Evolutionary conservation across 2,329 filamentous ascomycete genomes (phyloP), one percentile per base, ranked within the genome.

Genomic region (Microcera coccophila): DNA sequence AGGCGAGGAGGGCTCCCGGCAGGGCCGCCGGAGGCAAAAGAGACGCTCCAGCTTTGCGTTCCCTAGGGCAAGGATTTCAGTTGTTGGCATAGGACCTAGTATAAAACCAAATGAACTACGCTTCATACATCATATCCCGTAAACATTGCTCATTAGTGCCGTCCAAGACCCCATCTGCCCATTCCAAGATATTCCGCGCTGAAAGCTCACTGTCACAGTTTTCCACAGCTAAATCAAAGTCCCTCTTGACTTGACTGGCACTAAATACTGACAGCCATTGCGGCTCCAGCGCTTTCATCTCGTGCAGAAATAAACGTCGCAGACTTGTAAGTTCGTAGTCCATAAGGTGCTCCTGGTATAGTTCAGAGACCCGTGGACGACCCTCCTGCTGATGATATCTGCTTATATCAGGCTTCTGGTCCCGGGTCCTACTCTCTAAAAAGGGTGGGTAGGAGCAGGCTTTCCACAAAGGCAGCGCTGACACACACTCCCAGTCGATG

Each of bases 401-500:
- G 29, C 62, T 54, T 3, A 62, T 58, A 18, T 52, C 42, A 0
- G 66, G 68, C 33, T 63, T 55, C 4, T 58, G 47, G 28, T 65
- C 53, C 14, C 65, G 56, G 4, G n/a, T 21, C 4, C 36, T 34
- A 0, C 55, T 61, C 0, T 50, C 28, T 2, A 72, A 54, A 38
- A 73, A 68, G 20, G 53, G 47, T 8, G 69, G 68, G 19, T 61
- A 35, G 18, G 56, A 39, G 10, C 58, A 61, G 4, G 61, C 52
- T 36, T 56, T 48, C 70, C 68, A 74, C 12, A 62, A 44, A 3
- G 69, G 70, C 19, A 71, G 32, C 1, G 64, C 54, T 0, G 64
- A 69, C 0, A 70, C 61, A 33, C 62, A 71, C 38, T 73, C 68
- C 68, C 69, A 74, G 45, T 72, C 67, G 1, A 71, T 32, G 0